Base-by-base conservation (phyloP, 2,329 filamentous ascomycete genomes). In the Simplicillium sp. region DNA sequence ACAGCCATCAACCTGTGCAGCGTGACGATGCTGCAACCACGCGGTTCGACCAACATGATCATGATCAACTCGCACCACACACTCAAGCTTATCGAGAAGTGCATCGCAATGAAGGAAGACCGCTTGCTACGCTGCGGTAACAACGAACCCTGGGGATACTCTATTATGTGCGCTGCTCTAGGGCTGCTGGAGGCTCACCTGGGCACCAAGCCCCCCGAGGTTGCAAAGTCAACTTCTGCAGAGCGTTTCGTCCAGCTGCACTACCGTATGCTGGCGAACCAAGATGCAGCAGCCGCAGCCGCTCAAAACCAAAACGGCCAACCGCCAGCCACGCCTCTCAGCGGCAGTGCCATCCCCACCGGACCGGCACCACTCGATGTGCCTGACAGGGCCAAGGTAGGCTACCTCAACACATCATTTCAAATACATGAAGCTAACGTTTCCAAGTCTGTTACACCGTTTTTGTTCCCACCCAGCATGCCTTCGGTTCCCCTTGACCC, bases 101-200 rank as follows among this genome's bases (percentile, higher is more conserved):
- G 75, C 45, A 67, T 80, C 31, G 58, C 60, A 36, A 73, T 80
- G 66, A 78, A 78, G 53, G 75, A 79, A 49, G 75, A 80, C 48
- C 68, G 74, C 1, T 67, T 80, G 7, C 55, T 80, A 17, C 64
- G 75, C n/a, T 77, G 73, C 46, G 75, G 75, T 13, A 79, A 79
- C 58, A 76, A 77, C 50, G 76, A 80, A 51, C 75, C 76, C 0
- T 80, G 76, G 76, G 74, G 74, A 14, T 78, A 79, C 54, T 75
- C 71, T 41, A 77, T 77, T 53, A 76, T 80, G 70, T 80, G 75
- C 48, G 73, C 75, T 3, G 73, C 75, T 1, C 64, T 72, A 18
- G 76, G 75, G 3, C 62, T 80, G 9, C 61, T 80, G 17, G 74
- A 80, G 54, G 71, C 73, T 0, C 75, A 80, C 45, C 60, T 80